Conservation (phyloP, 1,284 basidiomycete species). For the Cystobasidium slooffiae region DNA sequence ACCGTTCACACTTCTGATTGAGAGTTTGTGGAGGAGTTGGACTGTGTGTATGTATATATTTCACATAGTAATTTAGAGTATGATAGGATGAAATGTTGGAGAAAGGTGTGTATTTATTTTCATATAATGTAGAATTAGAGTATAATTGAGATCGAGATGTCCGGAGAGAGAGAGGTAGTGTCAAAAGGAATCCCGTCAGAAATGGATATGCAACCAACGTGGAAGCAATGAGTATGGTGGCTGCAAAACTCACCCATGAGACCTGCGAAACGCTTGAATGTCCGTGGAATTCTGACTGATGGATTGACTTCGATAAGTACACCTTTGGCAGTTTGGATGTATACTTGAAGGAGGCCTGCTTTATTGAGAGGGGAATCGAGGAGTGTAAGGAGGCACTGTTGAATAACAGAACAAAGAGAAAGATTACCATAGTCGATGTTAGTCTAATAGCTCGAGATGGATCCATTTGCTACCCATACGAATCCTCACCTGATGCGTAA, state of each 20-base stretch:
- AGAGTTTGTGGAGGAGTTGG: constrained; percentile 94
- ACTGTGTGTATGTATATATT: constrained; percentile 66
- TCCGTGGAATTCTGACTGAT: constrained; percentile 93
- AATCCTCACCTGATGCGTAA: constrained; percentile 86
- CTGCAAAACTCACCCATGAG: constrained; percentile 79
- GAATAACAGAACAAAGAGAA: too few relatives aligned
- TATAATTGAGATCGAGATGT: too few relatives aligned
- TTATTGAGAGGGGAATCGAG: constrained; percentile 98
- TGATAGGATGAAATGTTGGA: too few relatives aligned
- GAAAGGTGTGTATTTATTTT: too few relatives aligned
- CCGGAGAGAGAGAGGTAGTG: too few relatives aligned
- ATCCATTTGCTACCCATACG: not conserved
- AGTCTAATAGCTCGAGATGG: too few relatives aligned
- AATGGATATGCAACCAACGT: too few relatives aligned
- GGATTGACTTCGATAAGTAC: constrained; percentile 99
- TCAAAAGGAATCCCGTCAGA: too few relatives aligned
- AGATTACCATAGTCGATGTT: too few relatives aligned
- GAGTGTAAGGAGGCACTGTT: constrained; percentile 88
- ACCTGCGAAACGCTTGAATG: constrained; percentile 97
- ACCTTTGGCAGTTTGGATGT: constrained; percentile 96
- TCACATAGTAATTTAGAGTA: not conserved
- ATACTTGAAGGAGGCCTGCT: constrained; percentile 93
- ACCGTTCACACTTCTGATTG: constrained; percentile 92
- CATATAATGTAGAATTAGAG: too few relatives aligned
- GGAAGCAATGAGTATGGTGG: too few relatives aligned